Conservation (phyloP, 164 flowering plant genomes). For the Akebia trifoliata region DNA sequence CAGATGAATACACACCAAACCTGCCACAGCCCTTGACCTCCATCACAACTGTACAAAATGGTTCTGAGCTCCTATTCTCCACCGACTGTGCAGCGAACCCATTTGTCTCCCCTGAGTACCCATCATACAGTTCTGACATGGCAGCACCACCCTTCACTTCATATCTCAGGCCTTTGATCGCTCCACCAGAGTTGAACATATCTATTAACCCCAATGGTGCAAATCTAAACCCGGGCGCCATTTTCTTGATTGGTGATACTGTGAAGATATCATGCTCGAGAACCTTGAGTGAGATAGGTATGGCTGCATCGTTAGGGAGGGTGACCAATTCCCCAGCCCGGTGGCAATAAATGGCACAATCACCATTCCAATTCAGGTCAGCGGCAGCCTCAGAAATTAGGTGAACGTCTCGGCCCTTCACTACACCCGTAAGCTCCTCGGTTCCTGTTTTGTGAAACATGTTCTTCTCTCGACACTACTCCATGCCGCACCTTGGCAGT, state of each 20-base stretch:
- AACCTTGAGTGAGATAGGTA: slow-evolving; percentile 67
- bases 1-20: slow-evolving; percentile 70
- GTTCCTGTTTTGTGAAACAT: slow-evolving; percentile 51
- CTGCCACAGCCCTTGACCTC: slow-evolving; percentile 78
- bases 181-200: slow-evolving; percentile 35
- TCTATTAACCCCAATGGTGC: slow-evolving; percentile 58
- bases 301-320: slow-evolving; percentile 45
- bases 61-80: slow-evolving; percentile 17
- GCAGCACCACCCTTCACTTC: slow-evolving; percentile 6
- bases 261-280: slow-evolving; percentile 65
- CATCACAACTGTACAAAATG: slow-evolving; percentile 22
- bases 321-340: slow-evolving; percentile 30
- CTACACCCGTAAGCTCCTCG: slow-evolving; percentile 45
- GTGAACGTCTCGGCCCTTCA: slow-evolving; percentile 67
- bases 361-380: slow-evolving; percentile 56
- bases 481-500: slow-evolving; percentile 99
- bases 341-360: slow-evolving; percentile 57
- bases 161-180: slow-evolving; percentile 26
- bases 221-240: slow-evolving; percentile 50
- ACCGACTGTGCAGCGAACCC: slow-evolving; percentile 5
- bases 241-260: slow-evolving; percentile 56
- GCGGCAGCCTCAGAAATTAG: slow-evolving; percentile 51
- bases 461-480: slow-evolving; percentile 56
- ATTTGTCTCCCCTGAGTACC: slow-evolving; percentile 1
- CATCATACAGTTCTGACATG: slow-evolving; percentile 6